Conservation (phyloP, 495 filamentous ascomycete genomes). For the Talaromyces nanjingensis region DNA sequence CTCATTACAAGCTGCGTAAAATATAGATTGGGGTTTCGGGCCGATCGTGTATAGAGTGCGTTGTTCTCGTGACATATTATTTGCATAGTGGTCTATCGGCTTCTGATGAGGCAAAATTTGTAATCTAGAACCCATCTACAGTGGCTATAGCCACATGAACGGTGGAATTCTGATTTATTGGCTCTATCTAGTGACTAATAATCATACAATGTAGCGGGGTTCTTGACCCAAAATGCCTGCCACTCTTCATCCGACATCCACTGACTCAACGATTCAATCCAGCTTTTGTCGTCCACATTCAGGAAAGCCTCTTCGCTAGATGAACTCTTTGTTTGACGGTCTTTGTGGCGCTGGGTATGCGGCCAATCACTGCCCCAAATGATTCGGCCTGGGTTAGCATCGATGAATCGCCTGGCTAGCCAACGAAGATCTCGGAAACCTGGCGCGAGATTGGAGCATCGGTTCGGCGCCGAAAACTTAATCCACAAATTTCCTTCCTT, state of each 20-base stretch:
- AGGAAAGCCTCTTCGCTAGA: background rate
- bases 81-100: too few relatives aligned
- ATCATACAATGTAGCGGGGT: slow-evolving; percentile 1
- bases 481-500: slow-evolving; percentile 8
- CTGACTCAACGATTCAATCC: slow-evolving; percentile 6
- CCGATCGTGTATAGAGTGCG: background rate
- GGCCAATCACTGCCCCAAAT: slow-evolving; percentile 12
- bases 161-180: background rate
- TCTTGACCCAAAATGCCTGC: background rate
- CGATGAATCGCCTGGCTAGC: background rate
- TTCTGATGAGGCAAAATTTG: too few relatives aligned
- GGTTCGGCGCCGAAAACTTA: slow-evolving; percentile 7
- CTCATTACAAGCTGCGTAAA: background rate
- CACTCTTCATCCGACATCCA: slow-evolving; percentile 6
- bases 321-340: background rate
- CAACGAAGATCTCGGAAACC: background rate
- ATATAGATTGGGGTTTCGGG: background rate
- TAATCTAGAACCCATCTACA: too few relatives aligned
- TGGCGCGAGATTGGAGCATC: slow-evolving; percentile 7
- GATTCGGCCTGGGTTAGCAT: slow-evolving; percentile 4
- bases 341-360: slow-evolving; percentile 9
- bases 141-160: too few relatives aligned
- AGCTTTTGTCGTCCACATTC: background rate
- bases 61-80: background rate
- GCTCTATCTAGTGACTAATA: background rate